Evolutionary conservation across 495 filamentous ascomycete genomes (phyloP).

Genomic region (Podospora fimiseda): DNA sequence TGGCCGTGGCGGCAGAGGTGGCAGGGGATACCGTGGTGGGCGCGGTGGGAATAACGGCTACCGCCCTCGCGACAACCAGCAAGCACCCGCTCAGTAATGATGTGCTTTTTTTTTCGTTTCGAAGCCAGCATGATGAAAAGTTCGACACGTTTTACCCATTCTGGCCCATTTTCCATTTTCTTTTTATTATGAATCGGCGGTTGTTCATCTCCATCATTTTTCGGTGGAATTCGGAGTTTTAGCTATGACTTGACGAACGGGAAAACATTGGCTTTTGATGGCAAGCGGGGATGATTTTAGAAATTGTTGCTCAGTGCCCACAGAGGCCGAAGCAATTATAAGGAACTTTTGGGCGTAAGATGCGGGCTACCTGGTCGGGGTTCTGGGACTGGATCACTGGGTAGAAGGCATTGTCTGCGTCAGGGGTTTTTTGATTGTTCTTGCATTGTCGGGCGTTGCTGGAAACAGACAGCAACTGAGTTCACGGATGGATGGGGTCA

Average conservation of each 20-base stretch:
- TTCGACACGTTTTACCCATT: slow-evolving; percentile 6
- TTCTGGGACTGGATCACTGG: slow-evolving; percentile 3
- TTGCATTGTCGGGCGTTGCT: background rate
- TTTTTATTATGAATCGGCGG: slow-evolving; percentile 1
- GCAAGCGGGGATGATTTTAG: background rate
- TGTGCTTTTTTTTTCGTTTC: background rate
- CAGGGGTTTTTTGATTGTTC: background rate
- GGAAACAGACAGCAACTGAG: background rate
- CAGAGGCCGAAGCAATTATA: background rate
- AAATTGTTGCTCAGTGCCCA: background rate
- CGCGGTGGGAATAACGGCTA: slow-evolving; percentile 33
- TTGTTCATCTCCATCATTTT: background rate
- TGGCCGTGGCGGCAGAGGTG: slow-evolving; percentile 55
- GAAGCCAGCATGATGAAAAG: background rate
- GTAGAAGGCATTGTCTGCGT: background rate
- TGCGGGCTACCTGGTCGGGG: background rate
- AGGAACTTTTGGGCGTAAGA: background rate
- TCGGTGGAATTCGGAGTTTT: background rate
- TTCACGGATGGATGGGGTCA: no score
- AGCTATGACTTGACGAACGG: background rate
- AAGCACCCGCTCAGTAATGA: slow-evolving; percentile 24
- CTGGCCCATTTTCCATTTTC: slow-evolving; percentile 10
- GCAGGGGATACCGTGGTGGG: slow-evolving; percentile 44
- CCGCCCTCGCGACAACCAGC: slow-evolving; percentile 13
- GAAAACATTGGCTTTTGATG: slow-evolving; percentile 1